These are phyloP conservation scores for Metschnikowia chrysomelidarum DNA, from an alignment of 805 yeast species.

Conservation along the genomic window DNA sequence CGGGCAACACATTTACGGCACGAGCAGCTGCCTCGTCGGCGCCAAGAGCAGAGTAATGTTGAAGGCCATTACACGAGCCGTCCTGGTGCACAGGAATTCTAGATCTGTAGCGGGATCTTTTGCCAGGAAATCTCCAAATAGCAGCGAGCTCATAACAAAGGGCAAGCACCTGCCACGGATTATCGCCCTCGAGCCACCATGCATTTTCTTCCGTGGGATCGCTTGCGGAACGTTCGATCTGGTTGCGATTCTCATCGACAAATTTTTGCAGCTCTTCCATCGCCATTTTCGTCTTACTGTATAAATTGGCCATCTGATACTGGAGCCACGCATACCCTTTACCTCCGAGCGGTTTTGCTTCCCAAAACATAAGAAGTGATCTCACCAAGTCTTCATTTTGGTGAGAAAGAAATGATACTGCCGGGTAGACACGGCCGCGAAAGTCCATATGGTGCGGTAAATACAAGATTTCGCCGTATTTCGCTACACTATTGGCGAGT, in stretches of 20 bases:
- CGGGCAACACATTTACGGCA: constrained; percentile 38
- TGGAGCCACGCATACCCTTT: constrained; percentile 38
- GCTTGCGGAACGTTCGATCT: constrained; percentile 27
- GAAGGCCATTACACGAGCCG: constrained; percentile 47
- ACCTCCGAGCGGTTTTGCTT: constrained; percentile 33
- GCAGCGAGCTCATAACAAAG: constrained; percentile 31
- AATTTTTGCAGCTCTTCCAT: constrained; percentile 27
- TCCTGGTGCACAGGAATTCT: constrained; percentile 42
- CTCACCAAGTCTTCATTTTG: constrained; percentile 37
- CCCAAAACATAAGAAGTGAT: constrained; percentile 38
- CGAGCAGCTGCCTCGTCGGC: constrained; percentile 34
- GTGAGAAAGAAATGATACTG: constrained; percentile 33
- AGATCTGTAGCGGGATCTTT: constrained; percentile 22
- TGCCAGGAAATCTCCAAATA: constrained; percentile 18
- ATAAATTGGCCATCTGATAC: constrained; percentile 38
- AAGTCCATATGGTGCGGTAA: constrained; percentile 41
- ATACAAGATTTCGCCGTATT: constrained; percentile 35
- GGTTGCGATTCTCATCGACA: constrained; percentile 21
- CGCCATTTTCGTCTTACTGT: constrained; percentile 28
- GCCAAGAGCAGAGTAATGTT: constrained; percentile 45
- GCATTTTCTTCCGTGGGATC: constrained; percentile 24
- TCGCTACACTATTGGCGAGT: constrained; percentile 26
- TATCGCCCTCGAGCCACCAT: constrained; percentile 40
- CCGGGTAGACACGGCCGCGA: constrained; percentile 42
- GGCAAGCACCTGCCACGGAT: constrained; percentile 40